Evolutionary conservation across 2,329 filamentous ascomycete species (phyloP).

Genomic region (Parastagonospora avenae): DNA sequence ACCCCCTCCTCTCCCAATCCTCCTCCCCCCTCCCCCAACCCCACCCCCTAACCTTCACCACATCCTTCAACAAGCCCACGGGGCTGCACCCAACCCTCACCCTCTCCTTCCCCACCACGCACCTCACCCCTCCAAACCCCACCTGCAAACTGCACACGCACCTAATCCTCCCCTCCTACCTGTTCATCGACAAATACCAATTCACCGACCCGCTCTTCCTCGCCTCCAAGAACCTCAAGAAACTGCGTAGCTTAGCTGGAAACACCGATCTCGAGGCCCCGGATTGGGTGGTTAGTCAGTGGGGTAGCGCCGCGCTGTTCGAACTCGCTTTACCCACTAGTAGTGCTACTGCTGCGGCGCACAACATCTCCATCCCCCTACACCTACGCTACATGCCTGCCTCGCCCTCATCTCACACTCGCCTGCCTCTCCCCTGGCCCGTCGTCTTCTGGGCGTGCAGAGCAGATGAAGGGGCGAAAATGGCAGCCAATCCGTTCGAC

Average conservation of each 20-base stretch:
- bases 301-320: slow-evolving; percentile 80
- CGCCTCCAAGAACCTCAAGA: slow-evolving; percentile 75
- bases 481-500: slow-evolving; percentile 83
- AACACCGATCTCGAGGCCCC: slow-evolving; percentile 91
- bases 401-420: slow-evolving; percentile 36
- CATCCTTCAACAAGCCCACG: slow-evolving; percentile 70
- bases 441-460: slow-evolving; percentile 89
- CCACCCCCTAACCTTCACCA: slow-evolving; percentile 66
- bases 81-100: slow-evolving; percentile 84
- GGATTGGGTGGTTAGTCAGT: slow-evolving; percentile 73
- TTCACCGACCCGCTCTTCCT: slow-evolving; percentile 78
- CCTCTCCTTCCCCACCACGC: slow-evolving; percentile 66
- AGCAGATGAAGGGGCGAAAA: slow-evolving; percentile 68
- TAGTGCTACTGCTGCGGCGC: slow-evolving; percentile 49
- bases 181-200: slow-evolving; percentile 91
- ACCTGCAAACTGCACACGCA: slow-evolving; percentile 77
- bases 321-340: slow-evolving; percentile 60
- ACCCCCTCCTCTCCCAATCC: slow-evolving; percentile 51
- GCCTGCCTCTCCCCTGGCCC: slow-evolving; percentile 74
- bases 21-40: slow-evolving; percentile 25
- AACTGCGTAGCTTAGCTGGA: slow-evolving; percentile 70
- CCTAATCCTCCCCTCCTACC: slow-evolving; percentile 76
- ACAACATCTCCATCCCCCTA: slow-evolving; percentile 75
- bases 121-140: slow-evolving; percentile 53
- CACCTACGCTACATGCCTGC: slow-evolving; percentile 79